Conservation (phyloP, 108 stramenopile genomes). For the Chaetoceros tenuissimus region DNA sequence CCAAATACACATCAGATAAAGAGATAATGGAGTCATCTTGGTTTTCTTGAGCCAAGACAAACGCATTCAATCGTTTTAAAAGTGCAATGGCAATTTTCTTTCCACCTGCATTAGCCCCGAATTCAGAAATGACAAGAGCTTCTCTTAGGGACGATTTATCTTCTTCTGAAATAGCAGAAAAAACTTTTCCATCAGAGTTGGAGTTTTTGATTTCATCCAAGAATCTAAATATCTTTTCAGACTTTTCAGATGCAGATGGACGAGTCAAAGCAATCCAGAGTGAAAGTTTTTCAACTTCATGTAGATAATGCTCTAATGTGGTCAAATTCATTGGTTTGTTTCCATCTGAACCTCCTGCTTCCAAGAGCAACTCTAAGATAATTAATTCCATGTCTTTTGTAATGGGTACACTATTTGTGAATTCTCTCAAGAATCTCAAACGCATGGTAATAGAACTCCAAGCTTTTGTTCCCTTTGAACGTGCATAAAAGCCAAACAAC, state of each 20-base stretch:
- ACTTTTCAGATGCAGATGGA: constrained; percentile 29
- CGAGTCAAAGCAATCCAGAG: constrained; percentile 38
- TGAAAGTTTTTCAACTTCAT: constrained; percentile 19
- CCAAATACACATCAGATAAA: constrained; percentile 5
- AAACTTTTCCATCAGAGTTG: not conserved
- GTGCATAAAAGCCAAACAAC: constrained; percentile 17
- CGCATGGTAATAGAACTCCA: constrained; percentile 13
- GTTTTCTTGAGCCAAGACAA: constrained; percentile 25
- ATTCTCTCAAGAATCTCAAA: constrained; percentile 26
- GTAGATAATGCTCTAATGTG: constrained; percentile 27
- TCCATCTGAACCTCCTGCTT: constrained; percentile 19
- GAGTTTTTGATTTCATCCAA: constrained; percentile 27
- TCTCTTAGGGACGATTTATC: constrained; percentile 11
- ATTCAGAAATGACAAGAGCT: constrained; percentile 19
- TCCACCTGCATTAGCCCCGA: constrained; percentile 27
- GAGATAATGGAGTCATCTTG: constrained; percentile 6
- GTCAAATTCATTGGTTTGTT: constrained; percentile 6
- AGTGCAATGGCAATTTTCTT: constrained; percentile 29
- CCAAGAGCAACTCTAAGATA: constrained; percentile 27
- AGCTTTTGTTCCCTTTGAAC: constrained; percentile 5
- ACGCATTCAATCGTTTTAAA: constrained; percentile 25
- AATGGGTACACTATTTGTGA: constrained; percentile 14
- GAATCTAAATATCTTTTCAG: constrained; percentile 22
- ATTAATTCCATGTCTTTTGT: constrained; percentile 41
- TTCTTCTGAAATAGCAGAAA: not conserved